Conservation (phyloP, 352 stramenopile genomes). For the Pythium sp. region DNA sequence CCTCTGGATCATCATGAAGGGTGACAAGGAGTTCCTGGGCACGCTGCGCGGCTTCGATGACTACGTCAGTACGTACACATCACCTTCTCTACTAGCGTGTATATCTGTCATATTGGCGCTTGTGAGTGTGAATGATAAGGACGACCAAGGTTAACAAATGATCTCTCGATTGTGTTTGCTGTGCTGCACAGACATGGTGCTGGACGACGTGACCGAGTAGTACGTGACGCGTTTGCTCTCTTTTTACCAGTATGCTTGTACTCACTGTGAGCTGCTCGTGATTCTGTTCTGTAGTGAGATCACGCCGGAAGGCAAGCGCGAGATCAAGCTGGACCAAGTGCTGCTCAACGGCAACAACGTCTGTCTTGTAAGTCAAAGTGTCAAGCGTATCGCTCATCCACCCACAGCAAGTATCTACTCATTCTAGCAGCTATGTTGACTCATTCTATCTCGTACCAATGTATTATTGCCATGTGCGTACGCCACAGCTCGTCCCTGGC, state of each 20-base stretch:
- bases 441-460: not conserved
- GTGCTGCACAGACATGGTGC: conserved; percentile 76
- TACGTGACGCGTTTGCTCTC: conserved; percentile 35
- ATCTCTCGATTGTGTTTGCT: conserved; percentile 1
- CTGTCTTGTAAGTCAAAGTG: conserved; percentile 67
- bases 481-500: conserved; percentile 68
- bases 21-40: conserved; percentile 94
- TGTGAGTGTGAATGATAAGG: not conserved
- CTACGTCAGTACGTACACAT: conserved; percentile 92
- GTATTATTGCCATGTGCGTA: too few relatives aligned
- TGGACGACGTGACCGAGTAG: conserved; percentile 96
- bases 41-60: conserved; percentile 95
- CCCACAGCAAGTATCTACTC: not conserved
- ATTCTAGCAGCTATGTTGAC: not conserved
- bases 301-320: conserved; percentile 83
- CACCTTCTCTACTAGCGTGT: not conserved
- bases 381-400: not conserved
- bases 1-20: conserved; percentile 99
- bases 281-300: conserved; percentile 55
- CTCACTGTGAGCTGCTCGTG: not conserved
- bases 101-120: too few relatives aligned
- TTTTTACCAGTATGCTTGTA: not conserved
- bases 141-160: not conserved
- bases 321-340: conserved; percentile 92
- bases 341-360: conserved; percentile 99